Percentiles rank a stretch among this genome's conserved stretches.
phyloP scores from a whole-genome alignment of 2,329 filamentous ascomycete species.

The Aschersonia sp. region DNA sequence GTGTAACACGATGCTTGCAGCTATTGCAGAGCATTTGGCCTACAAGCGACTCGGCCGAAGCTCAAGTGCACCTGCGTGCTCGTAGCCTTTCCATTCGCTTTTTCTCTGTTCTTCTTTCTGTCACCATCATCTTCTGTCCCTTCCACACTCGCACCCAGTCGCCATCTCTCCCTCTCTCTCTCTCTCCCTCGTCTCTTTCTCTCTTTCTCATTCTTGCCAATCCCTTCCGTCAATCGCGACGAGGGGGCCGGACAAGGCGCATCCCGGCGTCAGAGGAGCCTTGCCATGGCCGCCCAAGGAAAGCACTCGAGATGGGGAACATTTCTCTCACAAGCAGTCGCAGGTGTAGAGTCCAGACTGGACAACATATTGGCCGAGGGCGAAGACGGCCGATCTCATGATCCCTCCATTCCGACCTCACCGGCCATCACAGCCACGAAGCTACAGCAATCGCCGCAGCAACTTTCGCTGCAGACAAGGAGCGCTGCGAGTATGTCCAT shows the following conservation, averaged over 20 bases:
- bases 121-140: not conserved
- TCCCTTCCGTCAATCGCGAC: not conserved
- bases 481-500: not conserved
- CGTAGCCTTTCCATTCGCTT: no score
- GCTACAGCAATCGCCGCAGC: conserved; percentile 8
- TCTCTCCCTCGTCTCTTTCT: not conserved
- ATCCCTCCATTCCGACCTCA: not conserved
- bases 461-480: conserved; percentile 9
- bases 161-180: no score
- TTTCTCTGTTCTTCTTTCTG: no score
- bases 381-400: conserved; percentile 27
- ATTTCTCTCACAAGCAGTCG: conserved; percentile 79
- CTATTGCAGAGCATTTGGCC: not conserved
- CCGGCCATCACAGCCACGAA: conserved; percentile 8
- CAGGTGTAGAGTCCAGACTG: conserved; percentile 82
- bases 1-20: not conserved
- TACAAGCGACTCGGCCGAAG: not conserved
- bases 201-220: not conserved
- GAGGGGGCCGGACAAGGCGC: not conserved
- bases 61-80: not conserved
- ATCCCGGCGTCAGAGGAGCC: not conserved
- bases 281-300: conserved; percentile 32
- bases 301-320: conserved; percentile 53
- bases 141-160: not conserved
- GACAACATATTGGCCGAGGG: conserved; percentile 84